A percentile compares a stretch with the other conserved stretches of the same genome.
Evolutionary conservation across 148 eudicot species (phyloP).

Genomic region (Rhododendron mucronatum): DNA sequence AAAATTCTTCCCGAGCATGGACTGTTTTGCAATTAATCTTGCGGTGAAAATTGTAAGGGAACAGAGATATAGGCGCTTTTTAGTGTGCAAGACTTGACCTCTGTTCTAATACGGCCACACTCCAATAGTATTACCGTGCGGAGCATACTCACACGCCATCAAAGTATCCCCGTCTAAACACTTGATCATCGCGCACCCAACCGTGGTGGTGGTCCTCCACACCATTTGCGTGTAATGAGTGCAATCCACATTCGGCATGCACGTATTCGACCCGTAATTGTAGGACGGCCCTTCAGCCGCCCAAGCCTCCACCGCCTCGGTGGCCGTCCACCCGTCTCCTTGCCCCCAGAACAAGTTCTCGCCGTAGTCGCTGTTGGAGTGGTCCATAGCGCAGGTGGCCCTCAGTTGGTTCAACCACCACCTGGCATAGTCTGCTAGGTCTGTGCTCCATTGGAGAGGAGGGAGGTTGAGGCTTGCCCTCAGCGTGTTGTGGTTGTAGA

Average conservation of each 20-base stretch:
- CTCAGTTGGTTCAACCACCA: not conserved
- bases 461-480: not conserved
- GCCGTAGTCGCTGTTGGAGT: conserved; percentile 12
- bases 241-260: conserved; percentile 22
- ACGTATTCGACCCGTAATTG: conserved; percentile 11
- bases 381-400: not conserved
- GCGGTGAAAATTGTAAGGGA: not conserved
- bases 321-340: not conserved
- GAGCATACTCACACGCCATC: conserved; percentile 30
- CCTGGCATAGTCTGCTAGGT: not conserved
- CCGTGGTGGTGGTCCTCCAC: conserved; percentile 22
- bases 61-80: no score
- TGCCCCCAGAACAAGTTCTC: not conserved
- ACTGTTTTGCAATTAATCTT: no score
- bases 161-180: conserved; percentile 23
- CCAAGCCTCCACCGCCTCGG: conserved; percentile 22
- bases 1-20: no score
- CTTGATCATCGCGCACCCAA: conserved; percentile 29
- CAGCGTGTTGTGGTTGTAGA: not conserved
- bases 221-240: conserved; percentile 34
- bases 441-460: not conserved
- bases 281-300: conserved; percentile 19
- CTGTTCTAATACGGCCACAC: not conserved
- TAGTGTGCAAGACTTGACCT: not conserved
- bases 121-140: conserved; percentile 18